A percentile compares a stretch with the other conserved stretches of the same genome.
Conservation (phyloP, 495 filamentous ascomycete genomes). For the Penicillium coprophilum region DNA sequence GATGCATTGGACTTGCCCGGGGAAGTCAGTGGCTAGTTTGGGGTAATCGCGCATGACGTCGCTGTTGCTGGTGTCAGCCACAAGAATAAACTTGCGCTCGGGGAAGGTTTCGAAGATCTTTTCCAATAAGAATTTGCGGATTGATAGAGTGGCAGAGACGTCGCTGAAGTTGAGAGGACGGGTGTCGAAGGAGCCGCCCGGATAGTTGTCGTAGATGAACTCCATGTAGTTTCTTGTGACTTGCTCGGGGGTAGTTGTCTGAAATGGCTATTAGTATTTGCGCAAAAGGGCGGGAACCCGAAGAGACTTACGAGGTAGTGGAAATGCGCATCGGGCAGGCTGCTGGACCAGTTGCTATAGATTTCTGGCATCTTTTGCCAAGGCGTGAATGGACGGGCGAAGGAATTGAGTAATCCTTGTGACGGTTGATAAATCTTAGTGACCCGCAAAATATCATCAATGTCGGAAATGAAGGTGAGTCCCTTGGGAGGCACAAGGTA, state of each 20-base stretch:
- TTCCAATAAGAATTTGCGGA: conserved; percentile 65
- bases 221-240: conserved; percentile 76
- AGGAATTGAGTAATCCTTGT: conserved; percentile 73
- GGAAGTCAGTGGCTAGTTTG: conserved; percentile 59
- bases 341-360: conserved; percentile 64
- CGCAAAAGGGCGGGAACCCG: not conserved
- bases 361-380: conserved; percentile 81
- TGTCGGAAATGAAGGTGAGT: conserved; percentile 69
- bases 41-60: conserved; percentile 79
- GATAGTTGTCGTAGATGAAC: conserved; percentile 73
- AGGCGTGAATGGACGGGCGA: conserved; percentile 64
- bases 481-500: conserved; percentile 70
- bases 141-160: conserved; percentile 64
- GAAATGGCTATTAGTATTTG: not conserved
- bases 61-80: conserved; percentile 75
- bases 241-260: conserved; percentile 78
- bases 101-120: conserved; percentile 76
- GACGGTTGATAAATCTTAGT: conserved; percentile 77
- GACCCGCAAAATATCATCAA: conserved; percentile 78
- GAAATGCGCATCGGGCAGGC: conserved; percentile 66
- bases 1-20: conserved; percentile 74
- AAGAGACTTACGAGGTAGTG: conserved; percentile 60
- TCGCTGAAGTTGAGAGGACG: conserved; percentile 79
- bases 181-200: conserved; percentile 70
- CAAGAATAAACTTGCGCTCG: conserved; percentile 68